Evolutionary conservation across 2,329 filamentous ascomycete genomes (phyloP).

Genomic region (Arachnomyces sp.): DNA sequence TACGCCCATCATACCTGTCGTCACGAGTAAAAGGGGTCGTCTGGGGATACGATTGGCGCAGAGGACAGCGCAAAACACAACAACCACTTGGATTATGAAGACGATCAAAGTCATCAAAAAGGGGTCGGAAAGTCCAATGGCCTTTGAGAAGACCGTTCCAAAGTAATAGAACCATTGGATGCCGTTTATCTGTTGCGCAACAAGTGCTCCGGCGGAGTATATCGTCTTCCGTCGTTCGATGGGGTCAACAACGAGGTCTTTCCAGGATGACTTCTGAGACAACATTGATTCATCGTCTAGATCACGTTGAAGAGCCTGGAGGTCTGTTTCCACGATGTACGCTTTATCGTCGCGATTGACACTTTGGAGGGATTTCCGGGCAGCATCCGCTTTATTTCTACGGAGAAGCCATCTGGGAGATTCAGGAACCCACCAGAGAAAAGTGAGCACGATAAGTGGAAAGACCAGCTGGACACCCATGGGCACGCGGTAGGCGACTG

Average conservation of each 20-base stretch:
- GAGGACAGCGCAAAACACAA: conserved; percentile 33
- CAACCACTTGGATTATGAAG: conserved; percentile 38
- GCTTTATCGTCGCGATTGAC: conserved; percentile 26
- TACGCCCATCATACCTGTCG: conserved; percentile 32
- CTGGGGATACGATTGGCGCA: conserved; percentile 35
- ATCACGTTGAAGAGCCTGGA: conserved; percentile 17
- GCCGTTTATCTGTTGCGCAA: conserved; percentile 44
- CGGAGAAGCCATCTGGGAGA: conserved; percentile 26
- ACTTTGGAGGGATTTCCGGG: conserved; percentile 24
- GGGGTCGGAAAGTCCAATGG: conserved; percentile 35
- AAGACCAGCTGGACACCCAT: conserved; percentile 21
- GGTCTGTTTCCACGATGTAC: conserved; percentile 24
- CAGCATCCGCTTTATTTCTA: conserved; percentile 21
- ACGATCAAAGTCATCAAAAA: conserved; percentile 38
- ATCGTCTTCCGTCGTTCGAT: conserved; percentile 42
- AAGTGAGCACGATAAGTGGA: conserved; percentile 17
- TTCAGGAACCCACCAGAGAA: conserved; percentile 21
- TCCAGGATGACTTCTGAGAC: conserved; percentile 31
- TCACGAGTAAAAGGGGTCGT: conserved; percentile 32
- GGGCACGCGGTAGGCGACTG: conserved; percentile 23
- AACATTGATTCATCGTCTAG: conserved; percentile 17
- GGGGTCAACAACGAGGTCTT: conserved; percentile 35
- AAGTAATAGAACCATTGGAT: conserved; percentile 43
- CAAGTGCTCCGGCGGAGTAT: conserved; percentile 38
- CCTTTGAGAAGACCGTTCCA: conserved; percentile 37